Evolutionary conservation across 257 asterid genomes (phyloP), one percentile per base, ranked within the genome.

Genomic region (Buddleja alternifolia): DNA sequence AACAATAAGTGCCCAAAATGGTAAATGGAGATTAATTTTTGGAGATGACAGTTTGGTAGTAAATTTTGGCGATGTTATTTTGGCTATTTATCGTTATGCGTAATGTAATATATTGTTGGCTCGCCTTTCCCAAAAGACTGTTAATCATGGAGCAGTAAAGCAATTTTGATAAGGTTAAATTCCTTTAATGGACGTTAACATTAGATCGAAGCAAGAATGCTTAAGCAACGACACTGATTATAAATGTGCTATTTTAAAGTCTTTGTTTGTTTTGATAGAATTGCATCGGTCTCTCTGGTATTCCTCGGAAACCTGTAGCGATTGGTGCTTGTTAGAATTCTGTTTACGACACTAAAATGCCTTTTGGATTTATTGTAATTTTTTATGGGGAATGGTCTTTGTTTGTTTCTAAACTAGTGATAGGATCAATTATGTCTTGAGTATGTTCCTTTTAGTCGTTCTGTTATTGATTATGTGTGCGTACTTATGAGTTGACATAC

Each of bases 401-500:
- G 42, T 32, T 47, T 51, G 5, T 24, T 61, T 68, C 55, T 50
- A 6, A 7, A 46, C 39, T 56, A 36, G 59, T 8, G 21, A 32
- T 15, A 39, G 32, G 63, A 66, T 67, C 39, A 7, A 25, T 36
- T 15, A 10, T 47, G 14, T 65, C 59, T 47, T 14, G 8, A 9
- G 7, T 8, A 40, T 71, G 25, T 36, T 46, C 34, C 24, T 48
- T 17, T 42, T 17, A 17, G 11, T 75, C 40, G 9, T 21, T 64
- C 7, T 48, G 42, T 53, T 62, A 0, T 32, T 62, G 36, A 19
- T 42, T 69, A 39, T 47, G 54, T 66, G 15, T 25, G 36, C 20
- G 24, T 55, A n/a, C 12, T 60, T 25, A 21, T 39, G 69, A 63
- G 72, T 54, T 47, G 23, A 63, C 47, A 41, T n/a, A 4, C 17